Evolutionary conservation across 192 early-diverging fungal genomes (phyloP), one percentile per base, ranked within the genome.

Genomic region (Coemansia sp.): DNA sequence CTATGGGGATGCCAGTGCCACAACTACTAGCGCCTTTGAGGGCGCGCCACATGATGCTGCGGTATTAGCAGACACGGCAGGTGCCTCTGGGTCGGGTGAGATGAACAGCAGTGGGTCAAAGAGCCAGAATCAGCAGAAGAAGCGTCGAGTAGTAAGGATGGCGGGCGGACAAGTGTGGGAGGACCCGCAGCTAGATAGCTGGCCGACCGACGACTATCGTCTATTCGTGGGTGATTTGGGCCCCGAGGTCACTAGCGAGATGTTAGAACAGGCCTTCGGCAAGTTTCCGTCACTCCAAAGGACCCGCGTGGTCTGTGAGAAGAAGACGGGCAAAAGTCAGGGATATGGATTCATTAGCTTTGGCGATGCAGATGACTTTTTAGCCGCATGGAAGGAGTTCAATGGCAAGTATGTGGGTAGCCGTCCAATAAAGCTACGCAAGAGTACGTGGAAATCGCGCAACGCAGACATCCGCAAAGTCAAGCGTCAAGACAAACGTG

Each of bases 321-420:
- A 95, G 60, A 76, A 85, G 57, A 89, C 93, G 0, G 82, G 77
- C 23, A 98, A 98, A 73, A 88, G 88, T 32, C 91, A 88, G 61
- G 96, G 96, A 18, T 98, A 92, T 68, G 96, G 96, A 4, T 98
- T 98, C 68, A 83, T 97, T 25, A 93, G 91, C 80, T 96, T 98
- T 76, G 87, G 88, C 50, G 88, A 95, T 66, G 85, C 93, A 16
- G 86, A 93, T 70, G 96, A 95, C 73, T 98, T 93, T 83, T 87
- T 94, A 16, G 87, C 85, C 27, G 96, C 96, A 6, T 90, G 93
- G 92, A 89, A 85, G 56, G 94, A 98, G 81, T 95, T 96, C 88
- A 91, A 98, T 73, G 94, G 94, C 48, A 97, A 98, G 79, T 98
- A 96, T 72, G 89, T 98, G 5, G 96, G 96, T 27, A 94, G 92